These are phyloP conservation scores for Venturia aucupariae DNA, from an alignment of 2,329 filamentous ascomycete genomes.

Conservation along the genomic window DNA sequence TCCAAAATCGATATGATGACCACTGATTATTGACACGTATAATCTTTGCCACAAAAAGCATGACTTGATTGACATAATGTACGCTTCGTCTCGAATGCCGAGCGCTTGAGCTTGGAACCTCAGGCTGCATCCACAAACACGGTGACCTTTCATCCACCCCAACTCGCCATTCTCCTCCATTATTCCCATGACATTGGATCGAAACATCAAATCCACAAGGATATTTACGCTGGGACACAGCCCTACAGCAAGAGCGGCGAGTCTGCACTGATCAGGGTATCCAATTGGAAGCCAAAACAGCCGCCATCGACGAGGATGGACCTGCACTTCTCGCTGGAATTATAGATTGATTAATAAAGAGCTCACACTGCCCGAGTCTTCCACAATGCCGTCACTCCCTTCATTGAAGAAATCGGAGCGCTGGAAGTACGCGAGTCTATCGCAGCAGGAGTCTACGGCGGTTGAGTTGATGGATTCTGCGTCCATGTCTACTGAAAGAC, in stretches of 20 bases:
- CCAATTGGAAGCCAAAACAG: neutral
- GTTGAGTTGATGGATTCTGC: neutral
- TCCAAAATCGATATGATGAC: too few species aligned
- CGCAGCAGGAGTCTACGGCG: constrained; percentile 7
- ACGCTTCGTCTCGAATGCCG: neutral
- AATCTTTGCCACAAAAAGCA: neutral
- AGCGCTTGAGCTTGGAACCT: neutral
- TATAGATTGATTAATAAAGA: constrained; percentile 3
- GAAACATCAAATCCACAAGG: neutral
- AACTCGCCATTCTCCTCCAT: neutral
- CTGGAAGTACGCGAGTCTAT: constrained; percentile 8
- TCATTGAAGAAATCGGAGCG: neutral
- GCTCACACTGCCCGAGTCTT: neutral
- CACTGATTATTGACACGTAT: too few species aligned
- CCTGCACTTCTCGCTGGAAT: neutral
- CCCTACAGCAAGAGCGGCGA: neutral
- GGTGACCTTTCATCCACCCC: neutral
- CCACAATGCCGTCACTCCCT: neutral
- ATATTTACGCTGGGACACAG: neutral
- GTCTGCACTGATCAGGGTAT: neutral
- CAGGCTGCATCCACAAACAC: neutral
- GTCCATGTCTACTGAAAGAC: constrained; percentile 6
- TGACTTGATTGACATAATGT: too few species aligned
- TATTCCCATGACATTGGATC: neutral
- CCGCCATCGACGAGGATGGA: constrained; percentile 2